A percentile compares a stretch with the other conserved stretches of the same genome.
These are phyloP conservation scores for Fomitopsis pinicola DNA, from an alignment of 1,284 basidiomycete genomes.

Conservation along the genomic window DNA sequence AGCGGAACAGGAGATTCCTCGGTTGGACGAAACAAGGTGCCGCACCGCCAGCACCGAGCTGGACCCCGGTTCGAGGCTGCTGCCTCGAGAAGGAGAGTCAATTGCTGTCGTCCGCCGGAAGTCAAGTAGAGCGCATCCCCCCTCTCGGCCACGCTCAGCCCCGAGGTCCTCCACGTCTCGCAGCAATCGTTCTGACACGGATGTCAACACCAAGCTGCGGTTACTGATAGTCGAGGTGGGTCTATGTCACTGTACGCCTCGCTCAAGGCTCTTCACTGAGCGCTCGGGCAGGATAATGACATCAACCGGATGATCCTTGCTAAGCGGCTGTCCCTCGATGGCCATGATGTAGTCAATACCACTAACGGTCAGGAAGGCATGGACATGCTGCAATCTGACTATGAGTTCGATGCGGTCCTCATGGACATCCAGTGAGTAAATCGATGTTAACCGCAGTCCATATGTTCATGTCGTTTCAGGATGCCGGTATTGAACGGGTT, in stretches of 20 bases:
- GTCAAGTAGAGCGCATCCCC: constrained; percentile 1
- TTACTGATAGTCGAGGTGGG: constrained; percentile 72
- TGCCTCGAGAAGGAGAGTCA: background rate
- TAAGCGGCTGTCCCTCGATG: constrained; percentile 66
- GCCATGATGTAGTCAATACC: constrained; percentile 63
- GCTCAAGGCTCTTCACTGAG: background rate
- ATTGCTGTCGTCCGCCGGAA: background rate
- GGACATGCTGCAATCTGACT: constrained; percentile 55
- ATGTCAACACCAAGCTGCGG: constrained; percentile 36
- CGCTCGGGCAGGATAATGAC: constrained; percentile 55
- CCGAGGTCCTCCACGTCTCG: background rate
- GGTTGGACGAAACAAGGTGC: constrained; percentile 13
- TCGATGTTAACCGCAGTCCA: background rate
- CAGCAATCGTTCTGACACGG: constrained; percentile 1
- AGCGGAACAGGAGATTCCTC: constrained; percentile 25
- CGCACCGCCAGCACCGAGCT: constrained; percentile 18
- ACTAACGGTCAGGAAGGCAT: constrained; percentile 80
- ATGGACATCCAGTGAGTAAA: constrained; percentile 80
- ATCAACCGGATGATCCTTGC: constrained; percentile 75
- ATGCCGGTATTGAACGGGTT: constrained; percentile 85
- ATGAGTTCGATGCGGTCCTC: constrained; percentile 69
- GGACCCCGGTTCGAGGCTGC: background rate
- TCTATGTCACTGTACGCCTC: background rate
- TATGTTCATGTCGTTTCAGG: constrained; percentile 30
- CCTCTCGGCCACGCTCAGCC: constrained; percentile 3